Evolutionary conservation across 345 rosid genomes (phyloP).

Genomic region (Linum lewisii): DNA sequence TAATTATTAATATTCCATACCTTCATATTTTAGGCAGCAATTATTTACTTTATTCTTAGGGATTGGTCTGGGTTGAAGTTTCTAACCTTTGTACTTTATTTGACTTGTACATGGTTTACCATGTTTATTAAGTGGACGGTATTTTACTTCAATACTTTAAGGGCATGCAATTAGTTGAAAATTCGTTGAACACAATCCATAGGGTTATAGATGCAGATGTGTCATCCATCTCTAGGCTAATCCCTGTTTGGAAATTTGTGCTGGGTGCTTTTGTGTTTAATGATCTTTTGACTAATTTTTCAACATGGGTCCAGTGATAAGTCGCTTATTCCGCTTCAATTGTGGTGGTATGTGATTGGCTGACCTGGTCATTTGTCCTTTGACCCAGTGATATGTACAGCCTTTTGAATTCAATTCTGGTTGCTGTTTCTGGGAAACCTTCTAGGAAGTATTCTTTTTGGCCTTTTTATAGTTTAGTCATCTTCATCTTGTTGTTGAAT

Average conservation of each 20-base stretch:
- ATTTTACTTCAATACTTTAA: background rate
- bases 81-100: background rate
- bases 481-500: background rate
- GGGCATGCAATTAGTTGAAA: conserved; percentile 1
- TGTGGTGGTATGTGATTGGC: conserved; percentile 5
- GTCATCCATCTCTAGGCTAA: conserved; percentile 1
- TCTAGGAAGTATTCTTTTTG: background rate
- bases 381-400: conserved; percentile 10
- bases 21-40: background rate
- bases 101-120: background rate
- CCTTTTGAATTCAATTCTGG: background rate
- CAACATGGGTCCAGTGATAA: conserved; percentile 19
- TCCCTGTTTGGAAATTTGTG: conserved; percentile 7
- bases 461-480: background rate
- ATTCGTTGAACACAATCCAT: conserved; percentile 10
- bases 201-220: conserved; percentile 15
- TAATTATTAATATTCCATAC: conserved; percentile 1
- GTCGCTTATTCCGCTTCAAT: conserved; percentile 15
- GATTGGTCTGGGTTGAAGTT: background rate
- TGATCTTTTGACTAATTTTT: conserved; percentile 19
- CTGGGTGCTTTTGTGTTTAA: conserved; percentile 3
- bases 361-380: conserved; percentile 4
- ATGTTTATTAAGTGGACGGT: background rate
- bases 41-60: background rate
- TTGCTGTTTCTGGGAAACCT: background rate